These are phyloP conservation scores for Saccharomycopsis hybrid DNA, from an alignment of 1,139 yeast species.

Conservation along the genomic window DNA sequence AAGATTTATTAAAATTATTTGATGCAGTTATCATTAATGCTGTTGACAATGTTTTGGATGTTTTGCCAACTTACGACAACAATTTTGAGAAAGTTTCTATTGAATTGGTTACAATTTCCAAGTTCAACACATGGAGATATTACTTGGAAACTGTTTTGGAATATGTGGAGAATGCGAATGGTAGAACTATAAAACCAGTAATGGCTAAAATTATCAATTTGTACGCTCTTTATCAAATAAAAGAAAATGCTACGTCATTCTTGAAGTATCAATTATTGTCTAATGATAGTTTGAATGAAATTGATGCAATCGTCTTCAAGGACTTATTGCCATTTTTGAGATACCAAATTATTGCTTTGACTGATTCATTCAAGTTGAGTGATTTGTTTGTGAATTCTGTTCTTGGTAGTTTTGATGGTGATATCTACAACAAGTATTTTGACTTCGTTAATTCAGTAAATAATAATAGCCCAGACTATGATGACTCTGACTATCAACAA, in stretches of 20 bases:
- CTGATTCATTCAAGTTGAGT: conserved; percentile 85
- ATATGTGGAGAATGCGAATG: conserved; percentile 27
- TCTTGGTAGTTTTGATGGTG: conserved; percentile 79
- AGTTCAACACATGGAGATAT: conserved; percentile 54
- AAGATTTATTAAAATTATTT: conserved; percentile 26
- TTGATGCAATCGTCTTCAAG: conserved; percentile 33
- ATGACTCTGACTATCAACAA: conserved; percentile 56
- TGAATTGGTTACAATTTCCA: conserved; percentile 52
- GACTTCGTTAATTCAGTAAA: conserved; percentile 39
- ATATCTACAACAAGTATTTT: conserved; percentile 76
- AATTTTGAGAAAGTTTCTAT: conserved; percentile 55
- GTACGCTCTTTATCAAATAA: conserved; percentile 68
- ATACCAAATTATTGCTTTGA: conserved; percentile 69
- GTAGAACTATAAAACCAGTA: conserved; percentile 28
- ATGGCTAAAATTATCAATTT: conserved; percentile 46
- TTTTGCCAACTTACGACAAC: conserved; percentile 37
- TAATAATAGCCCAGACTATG: conserved; percentile 45
- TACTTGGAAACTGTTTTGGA: conserved; percentile 39
- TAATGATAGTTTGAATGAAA: conserved; percentile 39
- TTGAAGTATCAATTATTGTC: conserved; percentile 57
- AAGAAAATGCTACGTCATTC: conserved; percentile 71
- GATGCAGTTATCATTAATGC: conserved; percentile 43
- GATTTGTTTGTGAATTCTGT: conserved; percentile 85
- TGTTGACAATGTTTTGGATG: conserved; percentile 40
- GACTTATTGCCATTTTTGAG: conserved; percentile 46